Conservation (phyloP, 345 rosid species). For the Sonneratia caseolaris region DNA sequence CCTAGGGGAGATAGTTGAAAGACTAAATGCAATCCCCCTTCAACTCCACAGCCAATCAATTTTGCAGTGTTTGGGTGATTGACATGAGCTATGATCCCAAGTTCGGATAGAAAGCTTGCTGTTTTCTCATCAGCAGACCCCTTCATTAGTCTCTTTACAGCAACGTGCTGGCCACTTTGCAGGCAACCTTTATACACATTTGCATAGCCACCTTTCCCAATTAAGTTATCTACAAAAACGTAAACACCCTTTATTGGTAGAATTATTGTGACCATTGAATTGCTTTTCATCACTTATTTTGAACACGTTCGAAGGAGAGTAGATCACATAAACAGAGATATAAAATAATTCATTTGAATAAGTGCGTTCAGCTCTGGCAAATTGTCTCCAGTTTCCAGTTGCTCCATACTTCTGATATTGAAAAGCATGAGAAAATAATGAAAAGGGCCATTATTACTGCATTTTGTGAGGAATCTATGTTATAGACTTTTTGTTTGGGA, state of each 20-base stretch:
- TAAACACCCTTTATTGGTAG: neutral
- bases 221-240: conserved; percentile 51
- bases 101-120: conserved; percentile 56
- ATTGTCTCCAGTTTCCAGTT: conserved; percentile 1
- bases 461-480: neutral
- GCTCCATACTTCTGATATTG: neutral
- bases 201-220: conserved; percentile 89
- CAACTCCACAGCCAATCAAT: conserved; percentile 74
- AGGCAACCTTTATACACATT: conserved; percentile 69
- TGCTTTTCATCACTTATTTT: neutral
- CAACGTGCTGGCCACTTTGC: conserved; percentile 55
- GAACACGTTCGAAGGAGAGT: neutral
- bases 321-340: neutral
- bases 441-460: neutral
- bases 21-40: conserved; percentile 77
- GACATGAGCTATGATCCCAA: conserved; percentile 80
- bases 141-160: conserved; percentile 59
- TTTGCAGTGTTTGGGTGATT: conserved; percentile 85
- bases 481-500: neutral
- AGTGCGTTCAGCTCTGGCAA: neutral
- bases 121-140: conserved; percentile 69
- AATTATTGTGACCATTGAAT: neutral
- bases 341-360: neutral
- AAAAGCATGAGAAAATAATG: neutral
- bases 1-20: conserved; percentile 68